A percentile compares a stretch with the other conserved stretches of the same genome.
Conservation (phyloP, 2,329 filamentous ascomycete species). For the Aphanoascus verrucosus region DNA sequence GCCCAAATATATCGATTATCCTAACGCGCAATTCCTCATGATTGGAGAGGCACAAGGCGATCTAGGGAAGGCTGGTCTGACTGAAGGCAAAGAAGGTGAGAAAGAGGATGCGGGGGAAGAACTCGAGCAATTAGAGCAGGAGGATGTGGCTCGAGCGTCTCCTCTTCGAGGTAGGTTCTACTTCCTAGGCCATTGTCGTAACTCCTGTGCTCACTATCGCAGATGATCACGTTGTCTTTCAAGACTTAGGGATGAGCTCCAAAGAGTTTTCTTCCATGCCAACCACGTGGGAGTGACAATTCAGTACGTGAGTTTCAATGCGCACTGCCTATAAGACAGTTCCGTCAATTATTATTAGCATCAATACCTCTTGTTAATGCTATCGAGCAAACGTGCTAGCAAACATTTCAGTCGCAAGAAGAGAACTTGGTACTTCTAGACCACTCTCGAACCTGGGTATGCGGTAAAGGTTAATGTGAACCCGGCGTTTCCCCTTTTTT, state of each 20-base stretch:
- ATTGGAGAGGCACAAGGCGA: conserved; percentile 48
- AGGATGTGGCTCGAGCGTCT: conserved; percentile 59
- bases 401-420: neutral
- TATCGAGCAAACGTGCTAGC: neutral
- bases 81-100: conserved; percentile 34
- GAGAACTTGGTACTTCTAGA: no score
- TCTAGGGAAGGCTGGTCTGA: conserved; percentile 28
- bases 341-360: neutral
- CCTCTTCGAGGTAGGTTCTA: conserved; percentile 41
- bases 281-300: conserved; percentile 45
- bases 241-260: conserved; percentile 47
- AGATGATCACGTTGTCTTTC: conserved; percentile 52
- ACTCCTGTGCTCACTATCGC: neutral
- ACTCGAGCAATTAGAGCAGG: conserved; percentile 62
- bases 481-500: no score
- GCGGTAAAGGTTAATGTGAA: no score
- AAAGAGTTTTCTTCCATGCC: conserved; percentile 55
- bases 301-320: neutral
- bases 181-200: neutral
- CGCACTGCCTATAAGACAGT: neutral
- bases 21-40: conserved; percentile 65
- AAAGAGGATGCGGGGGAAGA: conserved; percentile 59
- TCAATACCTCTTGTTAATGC: neutral
- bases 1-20: conserved; percentile 63
- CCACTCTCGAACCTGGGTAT: no score